Evolutionary conservation across 805 yeast genomes (phyloP).

Genomic region (Wickerhamiella azyma): DNA sequence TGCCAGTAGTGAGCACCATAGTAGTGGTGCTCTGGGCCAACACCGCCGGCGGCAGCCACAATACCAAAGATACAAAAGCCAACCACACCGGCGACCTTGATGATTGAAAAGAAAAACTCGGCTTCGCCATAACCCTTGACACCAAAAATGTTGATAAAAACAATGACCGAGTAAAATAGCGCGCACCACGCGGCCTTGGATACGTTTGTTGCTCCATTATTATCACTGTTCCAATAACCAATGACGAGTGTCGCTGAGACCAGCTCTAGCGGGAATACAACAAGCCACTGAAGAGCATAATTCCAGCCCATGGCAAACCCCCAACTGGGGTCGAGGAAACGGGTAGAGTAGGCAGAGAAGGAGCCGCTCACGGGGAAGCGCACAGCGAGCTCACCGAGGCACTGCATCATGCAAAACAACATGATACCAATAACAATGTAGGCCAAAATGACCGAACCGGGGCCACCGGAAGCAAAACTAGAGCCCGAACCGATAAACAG

Average conservation of each 20-base stretch:
- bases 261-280: slow-evolving; percentile 45
- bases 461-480: slow-evolving; percentile 34
- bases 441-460: slow-evolving; percentile 36
- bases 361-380: slow-evolving; percentile 45
- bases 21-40: slow-evolving; percentile 36
- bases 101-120: slow-evolving; percentile 39
- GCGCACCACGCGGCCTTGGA: slow-evolving; percentile 36
- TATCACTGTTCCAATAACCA: slow-evolving; percentile 37
- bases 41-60: slow-evolving; percentile 44
- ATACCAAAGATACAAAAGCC: slow-evolving; percentile 45
- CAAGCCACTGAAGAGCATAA: slow-evolving; percentile 44
- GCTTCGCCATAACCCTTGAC: slow-evolving; percentile 47
- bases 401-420: slow-evolving; percentile 42
- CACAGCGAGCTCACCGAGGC: slow-evolving; percentile 54
- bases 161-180: slow-evolving; percentile 34
- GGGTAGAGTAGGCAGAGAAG: slow-evolving; percentile 40
- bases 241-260: slow-evolving; percentile 42
- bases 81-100: slow-evolving; percentile 39
- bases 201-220: slow-evolving; percentile 41
- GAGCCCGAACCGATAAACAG: slow-evolving; percentile 36
- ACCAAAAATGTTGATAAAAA: slow-evolving; percentile 35
- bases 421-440: slow-evolving; percentile 37
- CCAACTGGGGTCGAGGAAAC: slow-evolving; percentile 46
- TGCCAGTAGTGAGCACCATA: slow-evolving; percentile 36
- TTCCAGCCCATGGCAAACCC: slow-evolving; percentile 58